Evolutionary conservation across 2,329 filamentous ascomycete genomes (phyloP).

Genomic region (Aspergillus amoenus): DNA sequence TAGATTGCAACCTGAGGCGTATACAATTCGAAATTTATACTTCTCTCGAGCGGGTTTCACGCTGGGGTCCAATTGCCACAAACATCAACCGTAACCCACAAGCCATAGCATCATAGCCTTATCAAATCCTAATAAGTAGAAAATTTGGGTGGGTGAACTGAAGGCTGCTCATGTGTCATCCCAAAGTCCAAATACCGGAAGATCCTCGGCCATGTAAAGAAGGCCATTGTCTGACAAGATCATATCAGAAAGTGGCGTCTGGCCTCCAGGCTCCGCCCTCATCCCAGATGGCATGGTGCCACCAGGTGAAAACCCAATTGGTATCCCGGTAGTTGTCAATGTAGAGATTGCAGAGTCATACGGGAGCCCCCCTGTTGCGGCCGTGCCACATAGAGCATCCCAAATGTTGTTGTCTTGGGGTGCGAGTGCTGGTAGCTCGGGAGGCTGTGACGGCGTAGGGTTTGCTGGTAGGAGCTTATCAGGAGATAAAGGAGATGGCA

Average conservation of each 20-base stretch:
- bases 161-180: constrained; percentile 21
- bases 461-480: constrained; percentile 19
- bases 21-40: not conserved
- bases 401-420: constrained; percentile 27
- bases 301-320: constrained; percentile 32
- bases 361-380: constrained; percentile 21
- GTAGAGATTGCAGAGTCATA: constrained; percentile 34
- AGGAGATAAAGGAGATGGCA: constrained; percentile 25
- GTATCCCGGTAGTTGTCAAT: constrained; percentile 34
- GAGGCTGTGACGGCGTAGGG: constrained; percentile 17
- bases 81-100: too few species aligned
- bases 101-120: not conserved
- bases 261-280: constrained; percentile 19
- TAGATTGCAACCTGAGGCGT: not conserved
- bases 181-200: constrained; percentile 34
- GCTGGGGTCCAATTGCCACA: too few species aligned
- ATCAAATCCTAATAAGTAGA: too few species aligned
- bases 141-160: not conserved
- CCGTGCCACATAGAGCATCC: constrained; percentile 27
- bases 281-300: constrained; percentile 25
- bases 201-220: constrained; percentile 35
- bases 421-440: constrained; percentile 5
- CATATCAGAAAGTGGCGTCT: constrained; percentile 33
- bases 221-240: constrained; percentile 34
- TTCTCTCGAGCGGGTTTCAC: too few species aligned